Conservation (phyloP, 371 early-diverging fungal genomes). For the Sporodiniella umbellata region DNA sequence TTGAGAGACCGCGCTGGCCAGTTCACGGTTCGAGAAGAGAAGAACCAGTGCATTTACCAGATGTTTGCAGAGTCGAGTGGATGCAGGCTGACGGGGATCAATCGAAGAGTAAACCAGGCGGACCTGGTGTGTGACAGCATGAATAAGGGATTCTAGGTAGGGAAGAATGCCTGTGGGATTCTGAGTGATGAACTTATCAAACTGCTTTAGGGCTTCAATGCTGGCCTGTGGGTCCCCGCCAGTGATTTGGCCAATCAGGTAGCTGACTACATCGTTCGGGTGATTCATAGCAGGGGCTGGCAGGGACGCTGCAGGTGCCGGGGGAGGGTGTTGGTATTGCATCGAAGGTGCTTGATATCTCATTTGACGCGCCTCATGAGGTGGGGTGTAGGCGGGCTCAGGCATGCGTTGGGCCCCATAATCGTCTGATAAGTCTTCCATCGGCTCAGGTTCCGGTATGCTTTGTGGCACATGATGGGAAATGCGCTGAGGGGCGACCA, state of each 20-base stretch:
- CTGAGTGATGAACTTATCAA: conserved; percentile 65
- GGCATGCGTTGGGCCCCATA: conserved; percentile 26
- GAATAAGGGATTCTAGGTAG: conserved; percentile 67
- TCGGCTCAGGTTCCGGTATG: conserved; percentile 39
- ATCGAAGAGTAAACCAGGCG: conserved; percentile 70
- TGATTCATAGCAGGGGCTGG: conserved; percentile 7
- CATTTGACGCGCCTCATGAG: conserved; percentile 20
- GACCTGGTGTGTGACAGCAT: conserved; percentile 77
- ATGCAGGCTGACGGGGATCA: conserved; percentile 45
- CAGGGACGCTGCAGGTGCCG: too few relatives aligned
- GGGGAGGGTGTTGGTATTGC: conserved; percentile 16
- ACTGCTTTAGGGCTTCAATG: conserved; percentile 78
- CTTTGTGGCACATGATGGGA: conserved; percentile 16
- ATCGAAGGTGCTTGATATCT: too few relatives aligned
- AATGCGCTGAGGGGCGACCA: conserved; percentile 11
- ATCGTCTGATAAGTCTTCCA: conserved; percentile 47
- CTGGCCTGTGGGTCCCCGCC: conserved; percentile 67
- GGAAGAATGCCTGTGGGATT: conserved; percentile 52
- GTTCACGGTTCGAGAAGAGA: conserved; percentile 65
- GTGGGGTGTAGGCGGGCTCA: conserved; percentile 13
- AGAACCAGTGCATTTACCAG: conserved; percentile 75
- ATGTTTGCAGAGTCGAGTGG: conserved; percentile 69
- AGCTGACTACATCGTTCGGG: conserved; percentile 56
- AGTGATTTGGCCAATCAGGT: conserved; percentile 73
- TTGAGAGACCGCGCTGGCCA: conserved; percentile 61